These are phyloP conservation scores for Candida boidinii DNA, from an alignment of 805 yeast genomes.

Conservation along the genomic window DNA sequence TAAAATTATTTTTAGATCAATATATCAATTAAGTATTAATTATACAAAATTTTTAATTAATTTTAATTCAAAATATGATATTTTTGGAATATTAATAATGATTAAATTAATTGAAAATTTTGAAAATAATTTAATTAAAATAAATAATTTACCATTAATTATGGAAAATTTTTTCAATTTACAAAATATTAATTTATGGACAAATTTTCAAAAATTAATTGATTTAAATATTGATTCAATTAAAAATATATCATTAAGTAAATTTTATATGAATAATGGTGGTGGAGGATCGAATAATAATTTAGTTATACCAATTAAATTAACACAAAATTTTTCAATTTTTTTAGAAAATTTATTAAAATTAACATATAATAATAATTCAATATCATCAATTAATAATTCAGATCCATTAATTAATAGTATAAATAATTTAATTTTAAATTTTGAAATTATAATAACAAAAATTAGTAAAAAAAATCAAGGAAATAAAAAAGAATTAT, in stretches of 20 bases:
- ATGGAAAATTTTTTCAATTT: slow-evolving; percentile 62
- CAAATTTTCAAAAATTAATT: slow-evolving; percentile 66
- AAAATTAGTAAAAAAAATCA: slow-evolving; percentile 46
- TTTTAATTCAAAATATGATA: slow-evolving; percentile 53
- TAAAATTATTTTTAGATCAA: slow-evolving; percentile 42
- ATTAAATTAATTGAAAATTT: slow-evolving; percentile 63
- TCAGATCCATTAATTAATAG: slow-evolving; percentile 70
- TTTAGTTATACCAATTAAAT: slow-evolving; percentile 40
- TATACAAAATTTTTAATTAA: slow-evolving; percentile 34
- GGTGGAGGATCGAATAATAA: slow-evolving; percentile 17
- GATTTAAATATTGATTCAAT: slow-evolving; percentile 72
- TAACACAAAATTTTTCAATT: slow-evolving; percentile 76
- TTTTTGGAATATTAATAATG: slow-evolving; percentile 68
- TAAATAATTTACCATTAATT: slow-evolving; percentile 60
- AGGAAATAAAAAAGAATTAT: slow-evolving; percentile 51
- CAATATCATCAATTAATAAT: slow-evolving; percentile 24
- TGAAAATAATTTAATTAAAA: slow-evolving; percentile 59
- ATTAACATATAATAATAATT: slow-evolving; percentile 31
- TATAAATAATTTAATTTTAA: slow-evolving; percentile 61
- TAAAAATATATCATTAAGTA: slow-evolving; percentile 36
- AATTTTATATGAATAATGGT: slow-evolving; percentile 27
- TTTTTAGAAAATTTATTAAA: slow-evolving; percentile 64
- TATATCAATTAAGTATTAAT: slow-evolving; percentile 39
- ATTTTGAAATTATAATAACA: slow-evolving; percentile 71
- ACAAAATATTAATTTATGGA: slow-evolving; percentile 72